Evolutionary conservation across 345 rosid species (phyloP).

Genomic region (Chamaenerion angustifolium): DNA sequence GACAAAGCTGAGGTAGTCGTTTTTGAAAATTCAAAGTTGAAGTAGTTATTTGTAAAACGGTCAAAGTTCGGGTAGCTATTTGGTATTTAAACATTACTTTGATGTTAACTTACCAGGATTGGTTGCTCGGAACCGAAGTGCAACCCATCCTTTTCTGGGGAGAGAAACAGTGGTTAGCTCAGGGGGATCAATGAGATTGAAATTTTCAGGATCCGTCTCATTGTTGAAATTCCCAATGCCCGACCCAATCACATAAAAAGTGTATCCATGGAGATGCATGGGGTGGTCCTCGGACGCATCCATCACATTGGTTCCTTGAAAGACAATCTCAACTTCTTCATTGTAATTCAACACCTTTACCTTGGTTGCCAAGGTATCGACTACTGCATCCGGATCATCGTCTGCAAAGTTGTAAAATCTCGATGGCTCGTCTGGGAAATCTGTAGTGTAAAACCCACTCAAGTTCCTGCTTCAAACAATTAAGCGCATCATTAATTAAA

Average conservation of each 20-base stretch:
- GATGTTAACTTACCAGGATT: constrained; percentile 6
- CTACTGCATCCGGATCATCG: not conserved
- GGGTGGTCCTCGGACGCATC: constrained; percentile 16
- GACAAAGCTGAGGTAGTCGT: no score
- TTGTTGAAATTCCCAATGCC: constrained; percentile 5
- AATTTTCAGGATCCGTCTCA: constrained; percentile 3
- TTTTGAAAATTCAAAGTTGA: no score
- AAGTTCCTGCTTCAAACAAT: not conserved
- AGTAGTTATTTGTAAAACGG: no score
- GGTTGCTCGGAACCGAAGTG: constrained; percentile 13
- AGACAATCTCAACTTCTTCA: constrained; percentile 17
- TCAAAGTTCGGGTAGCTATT: no score
- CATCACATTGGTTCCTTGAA: constrained; percentile 19
- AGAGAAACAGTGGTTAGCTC: constrained; percentile 10
- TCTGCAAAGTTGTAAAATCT: constrained; percentile 1
- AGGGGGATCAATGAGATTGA: constrained; percentile 18
- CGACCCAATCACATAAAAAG: constrained; percentile 4
- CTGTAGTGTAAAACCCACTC: constrained; percentile 1
- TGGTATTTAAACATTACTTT: no score
- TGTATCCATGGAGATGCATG: constrained; percentile 16
- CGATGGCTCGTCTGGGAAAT: constrained; percentile 2
- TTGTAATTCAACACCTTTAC: constrained; percentile 10
- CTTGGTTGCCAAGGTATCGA: constrained; percentile 2
- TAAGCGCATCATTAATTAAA: not conserved
- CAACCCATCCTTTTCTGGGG: constrained; percentile 19